Evolutionary conservation across 371 early-diverging fungal species (phyloP).

Genomic region (Chytridium lagenaria): DNA sequence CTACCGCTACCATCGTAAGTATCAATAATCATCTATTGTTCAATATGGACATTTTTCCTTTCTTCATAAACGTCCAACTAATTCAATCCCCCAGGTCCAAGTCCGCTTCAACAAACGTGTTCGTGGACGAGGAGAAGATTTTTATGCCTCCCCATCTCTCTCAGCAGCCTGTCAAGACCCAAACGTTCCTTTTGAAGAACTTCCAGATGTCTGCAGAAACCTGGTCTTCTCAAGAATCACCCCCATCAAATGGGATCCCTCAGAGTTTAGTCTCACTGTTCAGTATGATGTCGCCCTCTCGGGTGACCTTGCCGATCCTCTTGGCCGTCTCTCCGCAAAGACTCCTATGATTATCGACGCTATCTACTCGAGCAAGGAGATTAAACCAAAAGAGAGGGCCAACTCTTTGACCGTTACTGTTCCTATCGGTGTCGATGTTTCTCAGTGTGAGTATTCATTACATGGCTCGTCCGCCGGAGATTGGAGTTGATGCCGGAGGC

Average conservation of each 20-base stretch:
- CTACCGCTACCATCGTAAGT: not conserved
- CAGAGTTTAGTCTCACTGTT: not conserved
- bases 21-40: not conserved
- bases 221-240: not conserved
- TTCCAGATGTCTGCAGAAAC: not conserved
- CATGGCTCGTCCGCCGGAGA: too few relatives aligned
- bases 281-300: not conserved
- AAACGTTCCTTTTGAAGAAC: not conserved
- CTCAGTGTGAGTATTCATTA: too few relatives aligned
- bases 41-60: not conserved
- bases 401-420: not conserved
- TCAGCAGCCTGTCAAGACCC: not conserved
- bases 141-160: not conserved
- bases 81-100: not conserved
- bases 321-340: not conserved
- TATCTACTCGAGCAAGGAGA: not conserved
- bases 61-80: not conserved
- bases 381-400: not conserved
- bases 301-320: not conserved
- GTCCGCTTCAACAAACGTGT: not conserved
- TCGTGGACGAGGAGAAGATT: not conserved
- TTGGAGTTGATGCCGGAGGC: too few relatives aligned
- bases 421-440: conserved; percentile 1
- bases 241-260: conserved; percentile 4
- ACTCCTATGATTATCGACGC: not conserved